Evolutionary conservation across 495 filamentous ascomycete genomes (phyloP), one percentile per base, ranked within the genome.

Genomic region (Staphylotrichum longicolle): DNA sequence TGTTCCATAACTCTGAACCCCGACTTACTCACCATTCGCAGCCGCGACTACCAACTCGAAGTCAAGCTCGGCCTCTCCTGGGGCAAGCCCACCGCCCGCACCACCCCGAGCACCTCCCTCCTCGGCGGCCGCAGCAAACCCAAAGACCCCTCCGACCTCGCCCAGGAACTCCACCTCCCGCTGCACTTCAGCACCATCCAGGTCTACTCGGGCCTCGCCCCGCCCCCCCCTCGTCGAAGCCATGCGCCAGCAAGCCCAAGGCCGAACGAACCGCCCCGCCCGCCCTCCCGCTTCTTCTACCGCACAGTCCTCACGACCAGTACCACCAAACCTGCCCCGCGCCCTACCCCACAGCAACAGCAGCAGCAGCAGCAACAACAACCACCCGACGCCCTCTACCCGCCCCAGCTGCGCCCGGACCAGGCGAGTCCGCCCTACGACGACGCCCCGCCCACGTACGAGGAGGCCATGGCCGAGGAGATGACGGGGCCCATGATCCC

Each of bases 181-280:
- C 78, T 98, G 20, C 80, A 86, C 57, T 86, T 96, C 72, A 86
- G 86, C 62, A 68, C 68, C 42, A 81, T 94, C 61, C 77, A 90
- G 48, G 84, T 98, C 50, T 96, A 83, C 74, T 96, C 91, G n/a
- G 94, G 94, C 68, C 92, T 97, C 47, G 76, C 81, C n/a, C 93
- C 93, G 1, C 92, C 92, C 3, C 73, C 80, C 44, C 40, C 85
- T 96, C 11, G 71, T 96, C 57, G 83, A 89, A 58, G 85, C 86
- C 35, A 86, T 90, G 73, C 76, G 77, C 51, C 32, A 58, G 61
- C 14, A 50, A 27, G 20, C 20, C 45, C 57, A 49, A 56, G 44
- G 15, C 52, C 62, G 27, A 35, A 30, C 53, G 60, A 41, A 30
- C 27, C 51, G 40, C 35, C 61, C 12, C 46, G 39, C 14, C 4